A percentile compares a stretch with the other conserved stretches of the same genome.
phyloP scores from a whole-genome alignment of 2,329 filamentous ascomycete species.

The Xylariaceae sp. region DNA sequence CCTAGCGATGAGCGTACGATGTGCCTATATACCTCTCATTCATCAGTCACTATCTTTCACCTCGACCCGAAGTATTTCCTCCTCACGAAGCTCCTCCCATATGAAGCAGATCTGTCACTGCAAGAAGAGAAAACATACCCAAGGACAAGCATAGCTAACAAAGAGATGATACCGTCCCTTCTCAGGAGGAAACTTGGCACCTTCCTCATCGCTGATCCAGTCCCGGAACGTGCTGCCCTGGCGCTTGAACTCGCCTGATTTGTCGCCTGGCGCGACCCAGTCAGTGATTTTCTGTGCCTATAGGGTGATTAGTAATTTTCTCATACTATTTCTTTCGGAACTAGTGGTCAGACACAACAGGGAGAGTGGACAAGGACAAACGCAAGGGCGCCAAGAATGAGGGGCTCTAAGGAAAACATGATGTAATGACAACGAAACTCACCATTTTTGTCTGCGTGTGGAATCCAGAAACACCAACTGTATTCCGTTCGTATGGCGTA shows the following conservation, averaged over 20 bases:
- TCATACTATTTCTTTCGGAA: too few relatives aligned
- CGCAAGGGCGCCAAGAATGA: too few relatives aligned
- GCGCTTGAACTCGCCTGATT: constrained; percentile 88
- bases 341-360: too few relatives aligned
- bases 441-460: too few relatives aligned
- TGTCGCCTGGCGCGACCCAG: constrained; percentile 76
- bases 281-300: constrained; percentile 62
- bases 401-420: too few relatives aligned
- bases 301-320: too few relatives aligned
- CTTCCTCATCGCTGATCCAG: constrained; percentile 68
- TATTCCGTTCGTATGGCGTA: too few relatives aligned
- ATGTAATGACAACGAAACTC: too few relatives aligned
- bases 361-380: too few relatives aligned
- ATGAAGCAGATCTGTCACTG: neutral
- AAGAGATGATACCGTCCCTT: constrained; percentile 92
- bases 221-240: constrained; percentile 78
- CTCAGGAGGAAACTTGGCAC: constrained; percentile 76
- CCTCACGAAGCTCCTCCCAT: neutral
- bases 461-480: too few relatives aligned
- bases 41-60: neutral
- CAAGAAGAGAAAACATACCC: constrained; percentile 46
- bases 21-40: constrained; percentile 50
- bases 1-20: constrained; percentile 80
- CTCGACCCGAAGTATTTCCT: neutral
- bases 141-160: constrained; percentile 90